Conservation (phyloP, 2,329 filamentous ascomycete genomes). For the Penicillium brevicompactum region DNA sequence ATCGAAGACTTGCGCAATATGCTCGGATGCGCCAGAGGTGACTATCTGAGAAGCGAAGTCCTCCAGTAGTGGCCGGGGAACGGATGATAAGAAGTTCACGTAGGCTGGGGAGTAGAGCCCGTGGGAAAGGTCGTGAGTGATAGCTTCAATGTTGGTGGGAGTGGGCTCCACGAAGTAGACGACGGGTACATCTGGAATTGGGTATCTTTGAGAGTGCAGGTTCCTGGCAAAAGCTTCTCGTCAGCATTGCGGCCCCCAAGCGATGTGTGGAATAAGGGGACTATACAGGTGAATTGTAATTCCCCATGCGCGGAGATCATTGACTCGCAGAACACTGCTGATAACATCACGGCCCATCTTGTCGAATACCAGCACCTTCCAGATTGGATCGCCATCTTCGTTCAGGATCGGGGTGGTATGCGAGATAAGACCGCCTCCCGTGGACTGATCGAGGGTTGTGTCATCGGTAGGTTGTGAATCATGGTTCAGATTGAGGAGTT, state of each 20-base stretch:
- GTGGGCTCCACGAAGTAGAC: conserved; percentile 96
- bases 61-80: conserved; percentile 86
- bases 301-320: conserved; percentile 89
- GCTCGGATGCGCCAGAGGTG: conserved; percentile 78
- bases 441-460: conserved; percentile 63
- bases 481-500: conserved; percentile 93
- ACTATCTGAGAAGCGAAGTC: conserved; percentile 92
- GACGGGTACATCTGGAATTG: conserved; percentile 94
- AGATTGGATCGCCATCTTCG: conserved; percentile 87
- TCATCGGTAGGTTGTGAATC: conserved; percentile 56
- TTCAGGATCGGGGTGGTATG: conserved; percentile 79
- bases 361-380: conserved; percentile 97
- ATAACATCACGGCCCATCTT: conserved; percentile 91
- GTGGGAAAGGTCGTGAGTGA: conserved; percentile 82
- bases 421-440: conserved; percentile 62
- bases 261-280: conserved; percentile 15
- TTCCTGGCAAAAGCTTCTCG: conserved; percentile 57
- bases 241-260: conserved; percentile 16
- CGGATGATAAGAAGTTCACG: conserved; percentile 94
- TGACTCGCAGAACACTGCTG: conserved; percentile 91
- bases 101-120: conserved; percentile 92
- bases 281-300: conserved; percentile 90
- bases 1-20: conserved; percentile 89
- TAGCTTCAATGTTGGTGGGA: conserved; percentile 73
- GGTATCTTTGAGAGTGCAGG: conserved; percentile 76